These are phyloP conservation scores for Candida methanosorbosa DNA, from an alignment of 805 yeast species.

Conservation along the genomic window DNA sequence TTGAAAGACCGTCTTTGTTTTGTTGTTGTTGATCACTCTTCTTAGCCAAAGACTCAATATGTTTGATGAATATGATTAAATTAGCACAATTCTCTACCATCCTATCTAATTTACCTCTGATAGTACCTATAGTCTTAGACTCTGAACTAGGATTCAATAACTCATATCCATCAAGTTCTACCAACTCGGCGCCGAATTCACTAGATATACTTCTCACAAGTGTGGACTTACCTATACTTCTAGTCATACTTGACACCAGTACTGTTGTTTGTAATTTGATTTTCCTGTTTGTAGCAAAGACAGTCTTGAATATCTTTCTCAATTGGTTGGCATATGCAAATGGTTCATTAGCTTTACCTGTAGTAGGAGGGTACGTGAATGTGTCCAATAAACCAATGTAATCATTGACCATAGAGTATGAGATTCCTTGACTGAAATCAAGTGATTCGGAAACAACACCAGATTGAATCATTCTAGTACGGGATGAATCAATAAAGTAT, in stretches of 20 bases:
- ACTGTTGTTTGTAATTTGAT: constrained; percentile 50
- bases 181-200: constrained; percentile 55
- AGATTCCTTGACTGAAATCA: constrained; percentile 20
- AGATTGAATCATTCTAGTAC: constrained; percentile 61
- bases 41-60: constrained; percentile 67
- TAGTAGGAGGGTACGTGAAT: neutral
- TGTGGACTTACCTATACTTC: constrained; percentile 76
- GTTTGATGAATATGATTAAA: constrained; percentile 52
- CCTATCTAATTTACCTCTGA: constrained; percentile 70
- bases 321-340: constrained; percentile 45
- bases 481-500: constrained; percentile 55
- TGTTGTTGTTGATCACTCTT: constrained; percentile 49
- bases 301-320: constrained; percentile 45
- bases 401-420: neutral
- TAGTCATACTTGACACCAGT: constrained; percentile 54
- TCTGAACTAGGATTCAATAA: constrained; percentile 63
- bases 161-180: constrained; percentile 64
- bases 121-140: constrained; percentile 66
- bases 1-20: constrained; percentile 35
- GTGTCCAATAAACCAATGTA: neutral
- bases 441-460: constrained; percentile 44
- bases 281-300: constrained; percentile 24
- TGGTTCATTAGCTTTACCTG: constrained; percentile 3
- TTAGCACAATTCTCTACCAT: constrained; percentile 35
- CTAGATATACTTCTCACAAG: constrained; percentile 46